Evolutionary conservation across 805 yeast species (phyloP).

Genomic region (Wickerhamiella brachini): DNA sequence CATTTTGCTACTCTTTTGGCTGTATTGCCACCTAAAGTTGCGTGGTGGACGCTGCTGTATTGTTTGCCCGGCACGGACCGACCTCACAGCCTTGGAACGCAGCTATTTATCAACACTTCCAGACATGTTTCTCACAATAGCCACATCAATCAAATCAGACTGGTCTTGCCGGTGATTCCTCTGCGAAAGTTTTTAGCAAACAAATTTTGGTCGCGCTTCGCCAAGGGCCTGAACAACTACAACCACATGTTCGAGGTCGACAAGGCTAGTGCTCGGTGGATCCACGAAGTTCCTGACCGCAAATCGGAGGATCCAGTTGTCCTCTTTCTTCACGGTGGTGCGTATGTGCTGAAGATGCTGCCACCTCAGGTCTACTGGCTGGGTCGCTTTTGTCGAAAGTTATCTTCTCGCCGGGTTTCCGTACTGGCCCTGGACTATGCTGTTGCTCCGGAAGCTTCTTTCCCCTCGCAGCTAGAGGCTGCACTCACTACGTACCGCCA

Average conservation of each 20-base stretch:
- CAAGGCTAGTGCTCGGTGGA: slow-evolving; percentile 16
- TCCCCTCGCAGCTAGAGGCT: slow-evolving; percentile 21
- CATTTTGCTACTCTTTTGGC: background rate
- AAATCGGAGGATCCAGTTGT: slow-evolving; percentile 16
- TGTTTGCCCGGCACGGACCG: background rate
- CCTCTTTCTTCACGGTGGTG: slow-evolving; percentile 20
- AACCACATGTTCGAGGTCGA: slow-evolving; percentile 8
- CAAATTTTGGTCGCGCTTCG: background rate
- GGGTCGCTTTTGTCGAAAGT: slow-evolving; percentile 4
- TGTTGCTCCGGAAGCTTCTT: slow-evolving; percentile 15
- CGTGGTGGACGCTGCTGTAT: background rate
- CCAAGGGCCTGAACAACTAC: slow-evolving; percentile 6
- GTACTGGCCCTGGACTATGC: slow-evolving; percentile 22
- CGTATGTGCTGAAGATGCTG: slow-evolving; percentile 13
- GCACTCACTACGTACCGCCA: slow-evolving; percentile 11
- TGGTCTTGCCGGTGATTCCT: background rate
- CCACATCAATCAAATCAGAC: background rate
- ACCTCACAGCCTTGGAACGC: background rate
- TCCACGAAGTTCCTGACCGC: slow-evolving; percentile 15
- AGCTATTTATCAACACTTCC: background rate
- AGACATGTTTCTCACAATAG: background rate
- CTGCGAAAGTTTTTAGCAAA: background rate
- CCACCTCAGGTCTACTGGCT: slow-evolving; percentile 14
- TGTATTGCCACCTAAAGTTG: background rate
- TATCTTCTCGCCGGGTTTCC: slow-evolving; percentile 9